Conservation (phyloP, 345 rosid genomes). For the Hibiscus syriacus region DNA sequence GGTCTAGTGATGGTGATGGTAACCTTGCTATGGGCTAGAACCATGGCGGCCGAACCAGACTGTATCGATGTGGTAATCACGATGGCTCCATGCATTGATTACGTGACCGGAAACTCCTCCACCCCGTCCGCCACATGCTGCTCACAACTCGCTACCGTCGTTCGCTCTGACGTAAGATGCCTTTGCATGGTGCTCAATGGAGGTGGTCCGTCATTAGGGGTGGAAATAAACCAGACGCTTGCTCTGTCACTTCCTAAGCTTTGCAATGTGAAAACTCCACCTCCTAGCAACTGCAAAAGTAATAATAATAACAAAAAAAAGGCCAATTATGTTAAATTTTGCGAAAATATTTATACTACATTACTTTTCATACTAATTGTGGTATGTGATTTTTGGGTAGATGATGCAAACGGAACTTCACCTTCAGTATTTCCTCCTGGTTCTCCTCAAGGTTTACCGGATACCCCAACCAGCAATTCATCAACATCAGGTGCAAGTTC, state of each 20-base stretch:
- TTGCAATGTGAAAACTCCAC: constrained; percentile 25
- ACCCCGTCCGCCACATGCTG: constrained; percentile 48
- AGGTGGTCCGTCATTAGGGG: constrained; percentile 11
- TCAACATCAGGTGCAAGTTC: neutral
- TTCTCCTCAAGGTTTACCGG: constrained; percentile 13
- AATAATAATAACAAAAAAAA: neutral
- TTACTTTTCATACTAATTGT: neutral
- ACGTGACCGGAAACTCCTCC: constrained; percentile 35
- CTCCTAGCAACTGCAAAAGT: constrained; percentile 12
- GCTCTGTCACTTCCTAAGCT: constrained; percentile 21
- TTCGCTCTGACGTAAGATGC: constrained; percentile 36
- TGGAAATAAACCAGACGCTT: constrained; percentile 13
- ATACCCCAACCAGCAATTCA: constrained; percentile 5
- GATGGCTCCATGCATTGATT: constrained; percentile 31
- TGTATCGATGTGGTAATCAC: constrained; percentile 24
- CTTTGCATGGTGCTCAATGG: constrained; percentile 38
- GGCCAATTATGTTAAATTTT: neutral
- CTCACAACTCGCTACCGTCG: constrained; percentile 35
- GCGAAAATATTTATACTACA: neutral
- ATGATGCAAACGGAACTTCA: constrained; percentile 22
- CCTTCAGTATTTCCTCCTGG: neutral
- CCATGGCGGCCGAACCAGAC: constrained; percentile 25
- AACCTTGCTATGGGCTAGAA: constrained; percentile 11
- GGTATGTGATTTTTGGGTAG: neutral
- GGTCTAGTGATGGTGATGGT: constrained; percentile 21